Conservation (phyloP, 352 stramenopile genomes). For the Phytopythium delawarense region DNA sequence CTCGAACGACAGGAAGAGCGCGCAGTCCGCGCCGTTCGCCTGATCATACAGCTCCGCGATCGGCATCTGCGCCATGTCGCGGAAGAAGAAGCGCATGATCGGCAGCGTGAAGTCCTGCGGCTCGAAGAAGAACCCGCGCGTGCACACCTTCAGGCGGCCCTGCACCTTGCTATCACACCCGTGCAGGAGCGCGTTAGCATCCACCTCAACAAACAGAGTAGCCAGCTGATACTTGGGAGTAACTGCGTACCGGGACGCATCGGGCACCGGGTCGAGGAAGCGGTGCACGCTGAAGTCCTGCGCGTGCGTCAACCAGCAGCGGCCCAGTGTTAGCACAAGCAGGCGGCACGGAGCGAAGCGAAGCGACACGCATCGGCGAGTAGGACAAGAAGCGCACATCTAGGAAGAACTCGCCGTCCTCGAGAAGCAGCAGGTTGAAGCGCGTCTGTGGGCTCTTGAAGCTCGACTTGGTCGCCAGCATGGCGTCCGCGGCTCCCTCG, state of each 20-base stretch:
- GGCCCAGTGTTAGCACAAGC: background rate
- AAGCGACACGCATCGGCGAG: background rate
- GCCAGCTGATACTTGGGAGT: background rate
- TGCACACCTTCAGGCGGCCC: constrained; percentile 85
- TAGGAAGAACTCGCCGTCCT: constrained; percentile 94
- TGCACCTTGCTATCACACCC: constrained; percentile 51
- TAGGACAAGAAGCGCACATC: constrained; percentile 46
- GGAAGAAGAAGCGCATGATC: constrained; percentile 87
- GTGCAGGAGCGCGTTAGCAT: constrained; percentile 1
- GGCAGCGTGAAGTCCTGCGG: constrained; percentile 78
- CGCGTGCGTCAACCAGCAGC: background rate
- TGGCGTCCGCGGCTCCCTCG: constrained; percentile 3
- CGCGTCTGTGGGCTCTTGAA: constrained; percentile 60
- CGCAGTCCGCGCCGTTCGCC: constrained; percentile 27
- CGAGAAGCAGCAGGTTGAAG: constrained; percentile 92
- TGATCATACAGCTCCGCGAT: constrained; percentile 52
- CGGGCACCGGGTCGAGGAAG: constrained; percentile 55
- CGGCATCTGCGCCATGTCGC: constrained; percentile 67
- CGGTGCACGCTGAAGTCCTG: constrained; percentile 85
- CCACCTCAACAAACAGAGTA: background rate
- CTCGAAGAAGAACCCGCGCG: constrained; percentile 90
- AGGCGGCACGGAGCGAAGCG: background rate
- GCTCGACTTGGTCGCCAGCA: constrained; percentile 36
- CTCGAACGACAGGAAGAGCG: constrained; percentile 70
- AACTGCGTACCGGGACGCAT: constrained; percentile 39